A percentile compares a stretch with the other conserved stretches of the same genome.
phyloP scores from a whole-genome alignment of 352 stramenopile genomes.

The Phytophthora cryptogea region DNA sequence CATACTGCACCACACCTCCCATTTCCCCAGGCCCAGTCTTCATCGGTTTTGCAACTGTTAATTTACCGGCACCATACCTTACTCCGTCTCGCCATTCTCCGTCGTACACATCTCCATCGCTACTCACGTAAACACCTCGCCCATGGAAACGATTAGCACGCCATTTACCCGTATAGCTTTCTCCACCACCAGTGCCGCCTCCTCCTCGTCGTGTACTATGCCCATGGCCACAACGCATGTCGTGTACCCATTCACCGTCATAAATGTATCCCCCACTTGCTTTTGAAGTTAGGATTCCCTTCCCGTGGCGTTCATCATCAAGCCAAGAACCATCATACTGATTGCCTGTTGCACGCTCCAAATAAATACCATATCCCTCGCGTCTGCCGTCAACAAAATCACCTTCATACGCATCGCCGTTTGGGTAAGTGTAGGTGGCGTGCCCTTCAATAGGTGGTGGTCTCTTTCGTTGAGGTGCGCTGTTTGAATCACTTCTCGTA shows the following conservation, averaged over 20 bases:
- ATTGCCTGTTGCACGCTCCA: constrained; percentile 76
- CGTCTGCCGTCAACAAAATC: constrained; percentile 65
- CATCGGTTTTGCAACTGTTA: constrained; percentile 31
- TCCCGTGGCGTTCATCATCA: constrained; percentile 66
- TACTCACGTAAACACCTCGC: constrained; percentile 65
- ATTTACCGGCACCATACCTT: constrained; percentile 66
- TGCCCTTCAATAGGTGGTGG: constrained; percentile 51
- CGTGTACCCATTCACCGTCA: constrained; percentile 74
- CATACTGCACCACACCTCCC: constrained; percentile 60
- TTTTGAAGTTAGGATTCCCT: constrained; percentile 69
- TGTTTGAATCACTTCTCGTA: constrained; percentile 13
- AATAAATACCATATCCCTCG: constrained; percentile 76
- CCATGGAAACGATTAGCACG: constrained; percentile 69
- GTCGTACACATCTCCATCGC: constrained; percentile 65
- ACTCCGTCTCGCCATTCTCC: constrained; percentile 65
- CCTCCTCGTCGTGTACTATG: constrained; percentile 72
- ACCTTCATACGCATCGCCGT: constrained; percentile 83
- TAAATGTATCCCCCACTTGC: constrained; percentile 67
- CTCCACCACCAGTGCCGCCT: constrained; percentile 29
- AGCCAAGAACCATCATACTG: constrained; percentile 81
- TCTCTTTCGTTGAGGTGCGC: constrained; percentile 31
- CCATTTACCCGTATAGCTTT: constrained; percentile 80
- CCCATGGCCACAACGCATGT: constrained; percentile 71
- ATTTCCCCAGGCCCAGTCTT: constrained; percentile 20
- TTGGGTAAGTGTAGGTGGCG: constrained; percentile 59